These are phyloP conservation scores for Stylonectria norvegica DNA, from an alignment of 2,329 filamentous ascomycete species.

Conservation along the genomic window DNA sequence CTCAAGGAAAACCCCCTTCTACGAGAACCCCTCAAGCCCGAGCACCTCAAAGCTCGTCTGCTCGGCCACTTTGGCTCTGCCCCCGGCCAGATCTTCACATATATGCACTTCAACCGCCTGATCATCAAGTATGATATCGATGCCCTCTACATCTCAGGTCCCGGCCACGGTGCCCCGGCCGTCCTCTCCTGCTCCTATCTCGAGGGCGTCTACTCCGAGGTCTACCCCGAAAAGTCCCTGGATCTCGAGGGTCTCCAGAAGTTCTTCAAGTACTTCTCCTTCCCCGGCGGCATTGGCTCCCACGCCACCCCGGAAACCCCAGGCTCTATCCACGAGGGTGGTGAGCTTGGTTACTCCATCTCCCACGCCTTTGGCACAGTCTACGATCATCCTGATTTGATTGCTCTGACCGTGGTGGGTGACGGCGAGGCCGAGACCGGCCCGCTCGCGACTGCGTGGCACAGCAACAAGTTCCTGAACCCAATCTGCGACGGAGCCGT, in stretches of 20 bases:
- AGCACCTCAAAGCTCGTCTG: conserved; percentile 70
- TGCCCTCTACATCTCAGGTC: conserved; percentile 70
- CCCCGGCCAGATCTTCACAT: conserved; percentile 77
- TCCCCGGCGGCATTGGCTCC: conserved; percentile 73
- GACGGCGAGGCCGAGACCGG: conserved; percentile 81
- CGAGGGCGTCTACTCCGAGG: conserved; percentile 73
- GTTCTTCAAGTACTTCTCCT: conserved; percentile 82
- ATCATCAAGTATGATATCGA: conserved; percentile 78
- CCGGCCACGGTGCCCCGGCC: conserved; percentile 74
- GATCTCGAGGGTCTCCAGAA: conserved; percentile 65
- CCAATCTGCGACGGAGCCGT: conserved; percentile 75
- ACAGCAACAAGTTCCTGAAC: conserved; percentile 79
- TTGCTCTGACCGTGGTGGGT: conserved; percentile 73
- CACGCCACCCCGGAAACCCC: conserved; percentile 78
- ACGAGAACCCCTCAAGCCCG: conserved; percentile 61
- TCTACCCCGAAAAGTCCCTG: conserved; percentile 71
- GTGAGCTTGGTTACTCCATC: conserved; percentile 77
- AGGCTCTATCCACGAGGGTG: conserved; percentile 73
- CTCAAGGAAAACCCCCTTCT: conserved; percentile 71
- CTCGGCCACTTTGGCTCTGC: conserved; percentile 78
- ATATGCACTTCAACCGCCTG: conserved; percentile 77
- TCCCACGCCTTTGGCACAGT: conserved; percentile 76
- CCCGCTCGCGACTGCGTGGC: conserved; percentile 75
- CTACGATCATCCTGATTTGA: conserved; percentile 71
- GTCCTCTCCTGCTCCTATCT: conserved; percentile 74